These are phyloP conservation scores for Chlorella sp. DNA, from an alignment of 139 green algal species.

Conservation along the genomic window DNA sequence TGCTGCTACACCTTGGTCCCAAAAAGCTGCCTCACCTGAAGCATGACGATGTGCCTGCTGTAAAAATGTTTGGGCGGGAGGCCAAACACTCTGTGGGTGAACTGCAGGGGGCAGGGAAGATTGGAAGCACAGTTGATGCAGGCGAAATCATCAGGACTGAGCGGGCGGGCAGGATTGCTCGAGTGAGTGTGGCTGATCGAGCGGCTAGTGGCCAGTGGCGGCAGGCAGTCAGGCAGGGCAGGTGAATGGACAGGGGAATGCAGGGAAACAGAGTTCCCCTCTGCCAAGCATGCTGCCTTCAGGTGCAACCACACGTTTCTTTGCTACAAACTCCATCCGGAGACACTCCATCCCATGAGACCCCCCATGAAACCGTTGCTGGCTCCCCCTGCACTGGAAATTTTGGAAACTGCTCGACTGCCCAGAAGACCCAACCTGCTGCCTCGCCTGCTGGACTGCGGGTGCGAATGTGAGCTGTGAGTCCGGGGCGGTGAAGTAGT, in stretches of 20 bases:
- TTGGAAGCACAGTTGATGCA: no score
- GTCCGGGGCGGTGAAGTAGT: conserved; percentile 71
- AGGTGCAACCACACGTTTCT: no score
- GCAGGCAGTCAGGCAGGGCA: neutral
- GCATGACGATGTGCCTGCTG: conserved; percentile 58
- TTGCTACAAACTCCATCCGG: no score
- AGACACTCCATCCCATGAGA: no score
- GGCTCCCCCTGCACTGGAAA: no score
- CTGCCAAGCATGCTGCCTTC: neutral
- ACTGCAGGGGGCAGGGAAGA: conserved; percentile 48
- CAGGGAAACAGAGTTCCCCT: neutral
- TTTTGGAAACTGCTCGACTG: no score
- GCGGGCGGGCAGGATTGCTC: neutral
- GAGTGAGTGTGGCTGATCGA: neutral
- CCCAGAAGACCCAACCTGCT: no score
- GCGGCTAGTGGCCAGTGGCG: neutral
- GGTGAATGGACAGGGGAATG: neutral
- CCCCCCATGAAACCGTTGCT: no score
- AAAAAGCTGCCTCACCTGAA: conserved; percentile 21
- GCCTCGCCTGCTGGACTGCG: conserved; percentile 52
- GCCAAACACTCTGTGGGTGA: conserved; percentile 79
- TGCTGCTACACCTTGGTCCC: neutral
- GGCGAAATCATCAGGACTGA: no score
- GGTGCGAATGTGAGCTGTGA: conserved; percentile 59
- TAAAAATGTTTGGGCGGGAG: conserved; percentile 67